Base-by-base conservation (phyloP, 768 basidiomycete genomes). In the Boletus speciosus region DNA sequence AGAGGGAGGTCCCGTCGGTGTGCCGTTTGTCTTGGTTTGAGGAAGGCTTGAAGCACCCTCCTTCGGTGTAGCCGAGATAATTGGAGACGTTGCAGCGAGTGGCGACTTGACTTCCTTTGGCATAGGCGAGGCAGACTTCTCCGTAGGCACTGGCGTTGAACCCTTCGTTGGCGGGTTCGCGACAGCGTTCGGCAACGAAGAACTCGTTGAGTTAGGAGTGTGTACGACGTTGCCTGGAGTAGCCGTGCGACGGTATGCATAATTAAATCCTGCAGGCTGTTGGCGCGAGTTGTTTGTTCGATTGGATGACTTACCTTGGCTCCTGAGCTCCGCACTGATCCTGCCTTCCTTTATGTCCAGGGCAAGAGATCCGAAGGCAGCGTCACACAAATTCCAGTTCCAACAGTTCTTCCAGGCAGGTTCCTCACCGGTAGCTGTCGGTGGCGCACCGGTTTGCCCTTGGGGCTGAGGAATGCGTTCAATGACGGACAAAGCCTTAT, bases 381-480 rank as follows among this genome's bases (percentile, higher is more conserved):
- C 96, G 62, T 99, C 97, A 59, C 94, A 94, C 40, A 98, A 74
- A 65, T 98, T 96, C 96, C 96, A 97, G 68, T 97, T 93, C 96
- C 96, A 98, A 68, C 92, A 93, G 69, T 97, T 98, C 73, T 98
- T 99, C 97, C 97, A 99, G 0, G 91, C 86, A 4, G 88, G 85
- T 62, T 98, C 94, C 69, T 99, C 96, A 3, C 81, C 80, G 3
- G 80, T 77, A 9, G 79, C 75, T 1, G 80, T 76, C 8, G 79
- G 76, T 0, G 75, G 78, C 6, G 66, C 59, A 19, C 69, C 70
- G 4, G 62, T 65, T 16, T 71, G 68, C 34, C 70, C 69, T 29
- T 79, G 76, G 0, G 76, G 60, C 5, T 79, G 73, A 1, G 95
- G 95, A 6, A 97, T 73, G 43, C 91, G 83, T 61, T 90, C 88